Conservation (phyloP, 305 asterid genomes). For the Rubia balearica region DNA sequence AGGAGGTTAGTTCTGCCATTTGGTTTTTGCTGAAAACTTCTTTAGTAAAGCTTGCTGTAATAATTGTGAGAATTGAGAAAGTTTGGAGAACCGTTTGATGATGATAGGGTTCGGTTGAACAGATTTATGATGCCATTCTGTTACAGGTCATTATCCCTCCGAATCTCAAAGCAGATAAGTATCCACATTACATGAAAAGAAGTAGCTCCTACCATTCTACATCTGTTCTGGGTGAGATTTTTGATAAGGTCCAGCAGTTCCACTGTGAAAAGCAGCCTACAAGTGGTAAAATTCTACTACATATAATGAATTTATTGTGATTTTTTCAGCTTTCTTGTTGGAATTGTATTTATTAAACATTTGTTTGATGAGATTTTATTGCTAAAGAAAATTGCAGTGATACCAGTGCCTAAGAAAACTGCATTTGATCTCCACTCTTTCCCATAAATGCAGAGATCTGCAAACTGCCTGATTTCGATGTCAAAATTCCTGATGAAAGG, state of each 20-base stretch:
- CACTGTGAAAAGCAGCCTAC: slow-evolving; percentile 17
- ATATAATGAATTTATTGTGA: not conserved
- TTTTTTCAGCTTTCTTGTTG: not conserved
- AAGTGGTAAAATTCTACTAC: slow-evolving; percentile 27
- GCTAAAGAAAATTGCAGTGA: too few relatives aligned
- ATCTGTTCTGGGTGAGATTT: slow-evolving; percentile 64
- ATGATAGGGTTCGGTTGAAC: not conserved
- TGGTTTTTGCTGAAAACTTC: not conserved
- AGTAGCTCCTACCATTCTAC: slow-evolving; percentile 33
- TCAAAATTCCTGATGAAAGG: slow-evolving; percentile 21
- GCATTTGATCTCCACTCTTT: not conserved
- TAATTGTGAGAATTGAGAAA: not conserved
- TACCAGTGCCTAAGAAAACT: too few relatives aligned
- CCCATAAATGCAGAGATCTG: slow-evolving; percentile 34
- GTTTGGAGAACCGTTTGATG: not conserved
- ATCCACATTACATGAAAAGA: slow-evolving; percentile 64
- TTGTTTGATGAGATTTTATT: too few relatives aligned
- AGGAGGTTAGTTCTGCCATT: slow-evolving; percentile 34
- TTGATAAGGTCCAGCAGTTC: slow-evolving; percentile 31
- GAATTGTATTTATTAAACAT: not conserved
- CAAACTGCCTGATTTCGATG: slow-evolving; percentile 45
- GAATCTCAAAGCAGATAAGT: slow-evolving; percentile 36
- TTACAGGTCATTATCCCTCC: slow-evolving; percentile 47
- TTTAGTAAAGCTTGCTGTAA: not conserved
- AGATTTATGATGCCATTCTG: slow-evolving; percentile 1